Evolutionary conservation across 2,329 filamentous ascomycete species (phyloP).

Genomic region (Penicillium hordei): DNA sequence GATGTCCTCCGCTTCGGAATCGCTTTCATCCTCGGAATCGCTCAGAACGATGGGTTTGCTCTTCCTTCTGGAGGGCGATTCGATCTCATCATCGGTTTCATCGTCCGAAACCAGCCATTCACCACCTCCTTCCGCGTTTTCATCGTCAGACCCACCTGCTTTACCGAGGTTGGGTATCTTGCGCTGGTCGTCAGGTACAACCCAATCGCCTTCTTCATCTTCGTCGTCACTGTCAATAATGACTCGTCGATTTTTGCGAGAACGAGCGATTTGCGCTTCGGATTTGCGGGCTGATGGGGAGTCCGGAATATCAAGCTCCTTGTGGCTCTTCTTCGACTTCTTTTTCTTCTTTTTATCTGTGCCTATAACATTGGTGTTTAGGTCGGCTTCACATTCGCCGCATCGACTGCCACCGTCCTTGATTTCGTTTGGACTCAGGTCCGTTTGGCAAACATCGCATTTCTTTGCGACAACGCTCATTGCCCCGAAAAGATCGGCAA

Average conservation of each 20-base stretch:
- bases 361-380: slow-evolving; percentile 57
- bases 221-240: slow-evolving; percentile 58
- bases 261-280: slow-evolving; percentile 26
- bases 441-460: slow-evolving; percentile 79
- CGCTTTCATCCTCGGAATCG: slow-evolving; percentile 38
- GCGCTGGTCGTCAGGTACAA: slow-evolving; percentile 69
- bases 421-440: slow-evolving; percentile 60
- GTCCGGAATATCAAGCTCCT: slow-evolving; percentile 34
- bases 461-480: slow-evolving; percentile 74
- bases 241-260: slow-evolving; percentile 44
- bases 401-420: slow-evolving; percentile 61
- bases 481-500: slow-evolving; percentile 83
- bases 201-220: slow-evolving; percentile 73
- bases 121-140: slow-evolving; percentile 82
- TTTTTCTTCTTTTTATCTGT: slow-evolving; percentile 44
- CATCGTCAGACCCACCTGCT: slow-evolving; percentile 81
- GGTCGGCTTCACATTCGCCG: slow-evolving; percentile 70
- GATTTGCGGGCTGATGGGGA: slow-evolving; percentile 24
- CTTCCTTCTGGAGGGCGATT: slow-evolving; percentile 30
- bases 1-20: slow-evolving; percentile 40
- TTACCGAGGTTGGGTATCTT: slow-evolving; percentile 64
- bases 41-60: slow-evolving; percentile 21
- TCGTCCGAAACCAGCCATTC: slow-evolving; percentile 75
- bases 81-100: slow-evolving; percentile 41
- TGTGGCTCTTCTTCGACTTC: slow-evolving; percentile 50